Percentiles rank a stretch among this genome's conserved stretches.
phyloP scores from a whole-genome alignment of 257 asterid species.

The Gentiana macrophylla region DNA sequence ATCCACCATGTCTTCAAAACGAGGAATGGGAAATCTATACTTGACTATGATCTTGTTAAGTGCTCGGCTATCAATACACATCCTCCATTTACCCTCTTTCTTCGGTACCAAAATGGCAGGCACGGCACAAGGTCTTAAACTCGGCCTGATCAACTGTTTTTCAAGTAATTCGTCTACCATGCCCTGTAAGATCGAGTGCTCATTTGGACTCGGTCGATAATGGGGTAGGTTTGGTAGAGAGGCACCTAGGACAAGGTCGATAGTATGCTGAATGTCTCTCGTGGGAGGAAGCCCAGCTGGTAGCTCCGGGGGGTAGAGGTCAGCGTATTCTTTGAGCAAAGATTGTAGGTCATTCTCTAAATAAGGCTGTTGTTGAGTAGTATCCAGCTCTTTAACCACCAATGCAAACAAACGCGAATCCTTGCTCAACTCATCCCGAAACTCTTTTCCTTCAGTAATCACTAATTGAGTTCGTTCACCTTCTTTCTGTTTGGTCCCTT shows the following conservation, averaged over 20 bases:
- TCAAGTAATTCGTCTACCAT: background rate
- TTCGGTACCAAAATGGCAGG: background rate
- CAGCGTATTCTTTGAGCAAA: background rate
- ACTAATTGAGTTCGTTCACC: too few relatives aligned
- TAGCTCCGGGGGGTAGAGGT: background rate
- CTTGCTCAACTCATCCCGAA: too few relatives aligned
- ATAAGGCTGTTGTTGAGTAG: too few relatives aligned
- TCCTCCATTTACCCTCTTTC: background rate
- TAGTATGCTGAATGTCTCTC: too few relatives aligned
- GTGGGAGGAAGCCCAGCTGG: background rate
- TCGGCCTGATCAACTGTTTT: background rate
- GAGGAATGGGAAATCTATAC: background rate
- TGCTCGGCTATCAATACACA: slow-evolving; percentile 2
- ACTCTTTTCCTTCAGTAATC: too few relatives aligned
- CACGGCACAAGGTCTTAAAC: background rate
- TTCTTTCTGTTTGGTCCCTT: too few relatives aligned
- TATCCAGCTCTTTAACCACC: too few relatives aligned
- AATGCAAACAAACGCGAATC: too few relatives aligned
- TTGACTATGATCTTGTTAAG: background rate
- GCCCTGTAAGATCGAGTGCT: background rate
- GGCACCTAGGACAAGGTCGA: background rate
- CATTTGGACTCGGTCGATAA: background rate
- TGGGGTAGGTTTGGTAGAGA: background rate
- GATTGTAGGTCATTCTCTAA: background rate
- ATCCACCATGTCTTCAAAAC: background rate